phyloP scores from a whole-genome alignment of 495 filamentous ascomycete species.

The Aspergillus saccharolyticus region DNA sequence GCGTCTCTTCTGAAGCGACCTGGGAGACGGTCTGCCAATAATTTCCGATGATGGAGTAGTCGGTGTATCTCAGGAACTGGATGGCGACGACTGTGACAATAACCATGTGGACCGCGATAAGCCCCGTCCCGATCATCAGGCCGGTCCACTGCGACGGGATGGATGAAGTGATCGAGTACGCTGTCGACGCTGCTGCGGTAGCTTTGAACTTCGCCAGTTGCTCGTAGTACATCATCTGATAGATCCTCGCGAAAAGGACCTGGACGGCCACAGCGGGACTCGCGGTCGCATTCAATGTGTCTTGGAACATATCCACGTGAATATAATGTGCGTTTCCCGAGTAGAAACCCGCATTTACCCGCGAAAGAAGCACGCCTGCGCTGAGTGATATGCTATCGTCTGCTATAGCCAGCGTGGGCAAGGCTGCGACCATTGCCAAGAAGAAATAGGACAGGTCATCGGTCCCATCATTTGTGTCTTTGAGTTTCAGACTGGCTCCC shows the following conservation, averaged over 20 bases:
- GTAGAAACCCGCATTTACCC: not conserved
- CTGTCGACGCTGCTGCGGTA: not conserved
- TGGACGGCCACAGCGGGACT: not conserved
- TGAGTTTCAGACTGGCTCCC: not conserved
- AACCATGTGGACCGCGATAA: slow-evolving; percentile 1
- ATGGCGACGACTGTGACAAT: not conserved
- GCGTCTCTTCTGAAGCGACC: slow-evolving; percentile 2
- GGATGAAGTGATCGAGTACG: not conserved
- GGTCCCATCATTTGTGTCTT: not conserved
- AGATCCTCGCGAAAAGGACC: not conserved
- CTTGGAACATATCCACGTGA: not conserved
- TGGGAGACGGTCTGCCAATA: slow-evolving; percentile 8
- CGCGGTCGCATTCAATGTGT: not conserved
- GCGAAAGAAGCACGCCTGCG: not conserved
- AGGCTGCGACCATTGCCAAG: not conserved
- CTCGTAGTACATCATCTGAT: not conserved
- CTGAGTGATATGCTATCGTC: not conserved
- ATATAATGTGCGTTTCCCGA: not conserved
- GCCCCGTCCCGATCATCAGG: not conserved
- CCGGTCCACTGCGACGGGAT: not conserved
- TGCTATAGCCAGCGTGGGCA: not conserved
- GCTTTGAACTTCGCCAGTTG: not conserved
- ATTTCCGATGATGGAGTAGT: slow-evolving; percentile 4
- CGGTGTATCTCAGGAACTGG: not conserved
- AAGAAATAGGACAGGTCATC: not conserved